Conservation (phyloP, 805 yeast genomes). For the Ogataea corticis region DNA sequence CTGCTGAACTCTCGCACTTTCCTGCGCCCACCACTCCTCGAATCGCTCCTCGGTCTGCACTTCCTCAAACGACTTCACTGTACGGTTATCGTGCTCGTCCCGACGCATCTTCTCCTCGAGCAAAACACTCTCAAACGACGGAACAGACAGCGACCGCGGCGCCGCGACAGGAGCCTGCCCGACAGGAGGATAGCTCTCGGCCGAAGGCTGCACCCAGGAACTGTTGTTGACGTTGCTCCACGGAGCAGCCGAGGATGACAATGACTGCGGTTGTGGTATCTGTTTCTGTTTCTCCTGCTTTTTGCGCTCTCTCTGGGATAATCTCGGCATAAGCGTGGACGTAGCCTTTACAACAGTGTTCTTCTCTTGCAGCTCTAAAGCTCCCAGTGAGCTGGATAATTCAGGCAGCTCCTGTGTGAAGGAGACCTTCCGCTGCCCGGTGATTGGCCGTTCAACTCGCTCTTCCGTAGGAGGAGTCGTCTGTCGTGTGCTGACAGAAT, state of each 20-base stretch:
- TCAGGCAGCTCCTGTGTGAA: slow-evolving; percentile 1
- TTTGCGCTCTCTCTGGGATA: slow-evolving; percentile 64
- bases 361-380: not conserved
- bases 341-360: slow-evolving; percentile 29
- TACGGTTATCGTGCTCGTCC: slow-evolving; percentile 25
- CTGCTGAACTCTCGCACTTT: slow-evolving; percentile 62
- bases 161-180: slow-evolving; percentile 6
- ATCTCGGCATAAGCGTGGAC: slow-evolving; percentile 40
- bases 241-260: slow-evolving; percentile 5
- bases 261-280: not conserved
- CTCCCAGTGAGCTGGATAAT: not conserved
- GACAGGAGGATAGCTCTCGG: slow-evolving; percentile 7
- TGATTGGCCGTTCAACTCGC: not conserved
- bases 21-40: slow-evolving; percentile 86
- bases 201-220: slow-evolving; percentile 1
- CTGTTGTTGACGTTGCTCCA: slow-evolving; percentile 9
- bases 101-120: slow-evolving; percentile 27
- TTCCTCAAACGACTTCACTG: slow-evolving; percentile 56
- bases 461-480: slow-evolving; percentile 5
- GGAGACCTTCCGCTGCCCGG: slow-evolving; percentile 3
- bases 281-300: slow-evolving; percentile 36
- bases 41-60: slow-evolving; percentile 81
- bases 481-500: slow-evolving; percentile 7
- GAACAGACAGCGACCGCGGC: slow-evolving; percentile 19
- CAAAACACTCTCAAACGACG: slow-evolving; percentile 30